A percentile compares a stretch with the other conserved stretches of the same genome.
Conservation (phyloP, 164 flowering plant genomes). For the Chimonanthus salicifolius region DNA sequence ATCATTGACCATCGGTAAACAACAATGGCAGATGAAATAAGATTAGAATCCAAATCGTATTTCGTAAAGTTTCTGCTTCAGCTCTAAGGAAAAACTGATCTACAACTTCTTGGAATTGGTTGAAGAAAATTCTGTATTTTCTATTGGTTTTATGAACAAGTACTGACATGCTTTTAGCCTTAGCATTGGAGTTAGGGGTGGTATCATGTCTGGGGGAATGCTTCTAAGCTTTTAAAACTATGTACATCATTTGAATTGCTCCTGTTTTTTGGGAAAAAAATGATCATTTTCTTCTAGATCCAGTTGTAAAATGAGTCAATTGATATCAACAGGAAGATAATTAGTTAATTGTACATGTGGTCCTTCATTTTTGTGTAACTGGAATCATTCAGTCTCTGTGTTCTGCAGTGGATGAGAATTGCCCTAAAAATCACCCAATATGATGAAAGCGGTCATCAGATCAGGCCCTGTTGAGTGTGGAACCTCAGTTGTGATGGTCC, state of each 20-base stretch:
- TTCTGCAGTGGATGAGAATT: no score
- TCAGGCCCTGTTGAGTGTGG: no score
- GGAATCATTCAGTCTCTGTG: no score
- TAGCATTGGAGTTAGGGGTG: not conserved
- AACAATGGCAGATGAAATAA: no score
- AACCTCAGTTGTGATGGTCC: no score
- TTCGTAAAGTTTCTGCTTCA: not conserved
- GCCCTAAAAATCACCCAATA: no score
- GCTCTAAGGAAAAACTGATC: not conserved
- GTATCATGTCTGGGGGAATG: not conserved
- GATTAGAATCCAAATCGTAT: not conserved
- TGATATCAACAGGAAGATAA: no score
- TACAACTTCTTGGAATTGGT: not conserved
- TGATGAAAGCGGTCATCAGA: no score
- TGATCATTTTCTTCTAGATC: not conserved
- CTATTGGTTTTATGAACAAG: not conserved
- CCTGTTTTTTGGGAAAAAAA: not conserved
- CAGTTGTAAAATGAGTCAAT: no score
- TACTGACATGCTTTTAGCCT: not conserved
- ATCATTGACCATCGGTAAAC: slow-evolving; percentile 18
- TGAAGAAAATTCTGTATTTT: not conserved
- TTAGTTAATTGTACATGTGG: no score
- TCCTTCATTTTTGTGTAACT: no score
- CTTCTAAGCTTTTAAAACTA: not conserved
- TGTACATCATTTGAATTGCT: not conserved